Conservation (phyloP, 805 yeast species). For the Kurtzmaniella cleridarum region DNA sequence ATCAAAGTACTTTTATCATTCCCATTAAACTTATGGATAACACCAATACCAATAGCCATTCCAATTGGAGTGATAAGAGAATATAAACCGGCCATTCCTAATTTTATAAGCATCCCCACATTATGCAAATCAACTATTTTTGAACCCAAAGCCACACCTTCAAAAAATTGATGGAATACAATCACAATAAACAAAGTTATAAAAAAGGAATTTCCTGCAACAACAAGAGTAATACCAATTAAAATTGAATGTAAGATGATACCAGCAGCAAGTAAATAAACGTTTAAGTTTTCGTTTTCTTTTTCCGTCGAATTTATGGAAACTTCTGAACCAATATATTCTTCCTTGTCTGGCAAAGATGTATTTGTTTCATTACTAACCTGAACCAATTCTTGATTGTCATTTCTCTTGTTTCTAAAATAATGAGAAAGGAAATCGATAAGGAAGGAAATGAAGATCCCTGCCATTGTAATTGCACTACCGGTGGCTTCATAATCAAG, state of each 20-base stretch:
- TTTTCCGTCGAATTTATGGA: background rate
- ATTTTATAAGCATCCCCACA: conserved; percentile 7
- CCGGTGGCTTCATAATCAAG: conserved; percentile 22
- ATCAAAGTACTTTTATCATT: conserved; percentile 23
- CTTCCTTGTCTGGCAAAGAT: conserved; percentile 2
- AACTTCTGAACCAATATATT: conserved; percentile 1
- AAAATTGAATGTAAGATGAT: conserved; percentile 26
- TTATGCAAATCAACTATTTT: conserved; percentile 14
- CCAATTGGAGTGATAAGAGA: conserved; percentile 24
- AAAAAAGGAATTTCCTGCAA: conserved; percentile 24
- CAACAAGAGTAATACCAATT: conserved; percentile 24
- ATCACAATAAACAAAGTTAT: conserved; percentile 24
- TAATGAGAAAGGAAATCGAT: conserved; percentile 17
- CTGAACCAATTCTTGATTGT: background rate
- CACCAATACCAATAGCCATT: conserved; percentile 29
- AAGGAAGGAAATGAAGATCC: conserved; percentile 18
- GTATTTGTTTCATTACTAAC: background rate
- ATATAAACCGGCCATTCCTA: conserved; percentile 16
- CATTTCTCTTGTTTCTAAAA: conserved; percentile 2
- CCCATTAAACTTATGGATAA: conserved; percentile 20
- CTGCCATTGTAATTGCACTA: conserved; percentile 25
- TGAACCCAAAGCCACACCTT: conserved; percentile 26
- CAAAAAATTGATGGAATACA: conserved; percentile 28
- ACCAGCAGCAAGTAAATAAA: conserved; percentile 20
- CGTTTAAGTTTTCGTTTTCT: conserved; percentile 9